A percentile compares a stretch with the other conserved stretches of the same genome.
phyloP scores from a whole-genome alignment of 306 rosid genomes.

The Quercus glauca region DNA sequence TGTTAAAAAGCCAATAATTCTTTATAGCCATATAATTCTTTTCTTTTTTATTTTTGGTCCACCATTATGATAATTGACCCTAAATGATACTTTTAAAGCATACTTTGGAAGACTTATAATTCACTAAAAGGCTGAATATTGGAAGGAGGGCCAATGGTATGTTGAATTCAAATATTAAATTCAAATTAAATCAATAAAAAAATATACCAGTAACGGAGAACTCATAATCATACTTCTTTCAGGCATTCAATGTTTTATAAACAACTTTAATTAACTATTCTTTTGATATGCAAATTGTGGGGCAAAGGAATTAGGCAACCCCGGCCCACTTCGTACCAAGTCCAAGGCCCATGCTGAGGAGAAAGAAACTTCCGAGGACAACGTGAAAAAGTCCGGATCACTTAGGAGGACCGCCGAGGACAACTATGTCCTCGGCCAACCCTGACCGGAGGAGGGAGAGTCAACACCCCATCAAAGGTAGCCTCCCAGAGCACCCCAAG shows the following conservation, averaged over 20 bases:
- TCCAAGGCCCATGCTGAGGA: too few relatives aligned
- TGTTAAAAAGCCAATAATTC: not conserved
- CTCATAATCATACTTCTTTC: not conserved
- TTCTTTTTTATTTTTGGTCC: not conserved
- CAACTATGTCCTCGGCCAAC: too few relatives aligned
- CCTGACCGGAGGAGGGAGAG: too few relatives aligned
- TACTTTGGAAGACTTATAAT: not conserved
- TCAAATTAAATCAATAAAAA: not conserved
- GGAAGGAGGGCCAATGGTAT: not conserved
- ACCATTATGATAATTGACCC: too few relatives aligned
- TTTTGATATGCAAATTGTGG: not conserved
- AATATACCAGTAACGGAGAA: not conserved
- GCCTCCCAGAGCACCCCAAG: too few relatives aligned
- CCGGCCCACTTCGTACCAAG: too few relatives aligned
- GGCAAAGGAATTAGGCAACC: too few relatives aligned
- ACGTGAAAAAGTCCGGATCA: too few relatives aligned
- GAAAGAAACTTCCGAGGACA: too few relatives aligned
- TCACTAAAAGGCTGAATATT: not conserved
- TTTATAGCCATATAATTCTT: not conserved
- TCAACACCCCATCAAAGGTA: too few relatives aligned
- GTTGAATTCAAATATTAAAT: not conserved
- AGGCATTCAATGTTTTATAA: not conserved
- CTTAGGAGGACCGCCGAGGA: too few relatives aligned
- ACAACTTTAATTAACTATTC: not conserved
- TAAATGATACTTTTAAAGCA: too few relatives aligned